A percentile compares a stretch with the other conserved stretches of the same genome.
phyloP scores from a whole-genome alignment of 2,329 filamentous ascomycete genomes.

The Pseudogymnoascus destructans region DNA sequence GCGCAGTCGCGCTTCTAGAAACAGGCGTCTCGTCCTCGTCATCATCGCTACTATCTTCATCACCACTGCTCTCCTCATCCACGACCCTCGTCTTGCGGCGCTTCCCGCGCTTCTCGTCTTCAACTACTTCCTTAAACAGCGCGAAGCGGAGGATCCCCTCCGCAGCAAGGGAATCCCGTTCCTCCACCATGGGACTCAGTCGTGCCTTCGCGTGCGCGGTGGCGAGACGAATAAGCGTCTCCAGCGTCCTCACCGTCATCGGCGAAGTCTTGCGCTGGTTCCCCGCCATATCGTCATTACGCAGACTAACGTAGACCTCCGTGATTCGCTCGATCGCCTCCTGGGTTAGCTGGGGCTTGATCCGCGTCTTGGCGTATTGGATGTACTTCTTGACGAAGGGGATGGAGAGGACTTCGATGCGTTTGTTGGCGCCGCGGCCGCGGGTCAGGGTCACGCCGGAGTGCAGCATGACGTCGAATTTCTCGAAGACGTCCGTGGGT shows the following conservation, averaged over 20 bases:
- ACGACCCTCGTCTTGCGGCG: constrained; percentile 56
- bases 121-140: constrained; percentile 88
- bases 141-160: constrained; percentile 88
- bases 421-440: constrained; percentile 60
- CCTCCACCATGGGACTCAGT: constrained; percentile 76
- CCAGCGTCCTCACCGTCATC: constrained; percentile 90
- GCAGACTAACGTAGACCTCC: constrained; percentile 76
- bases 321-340: constrained; percentile 87
- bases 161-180: constrained; percentile 75
- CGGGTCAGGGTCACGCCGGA: constrained; percentile 70
- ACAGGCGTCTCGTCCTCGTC: constrained; percentile 25
- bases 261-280: constrained; percentile 89
- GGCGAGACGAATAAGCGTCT: constrained; percentile 94
- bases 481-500: constrained; percentile 84
- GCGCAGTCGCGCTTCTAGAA: constrained; percentile 14
- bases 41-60: constrained; percentile 46
- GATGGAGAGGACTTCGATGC: constrained; percentile 82
- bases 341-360: constrained; percentile 82
- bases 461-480: constrained; percentile 92
- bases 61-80: constrained; percentile 40
- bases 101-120: constrained; percentile 68
- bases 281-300: constrained; percentile 91
- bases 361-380: constrained; percentile 85
- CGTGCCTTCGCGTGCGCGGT: constrained; percentile 92
- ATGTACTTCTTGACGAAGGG: constrained; percentile 99